These are phyloP conservation scores for Helotiales sp. DNA, from an alignment of 2,329 filamentous ascomycete genomes.

Conservation along the genomic window DNA sequence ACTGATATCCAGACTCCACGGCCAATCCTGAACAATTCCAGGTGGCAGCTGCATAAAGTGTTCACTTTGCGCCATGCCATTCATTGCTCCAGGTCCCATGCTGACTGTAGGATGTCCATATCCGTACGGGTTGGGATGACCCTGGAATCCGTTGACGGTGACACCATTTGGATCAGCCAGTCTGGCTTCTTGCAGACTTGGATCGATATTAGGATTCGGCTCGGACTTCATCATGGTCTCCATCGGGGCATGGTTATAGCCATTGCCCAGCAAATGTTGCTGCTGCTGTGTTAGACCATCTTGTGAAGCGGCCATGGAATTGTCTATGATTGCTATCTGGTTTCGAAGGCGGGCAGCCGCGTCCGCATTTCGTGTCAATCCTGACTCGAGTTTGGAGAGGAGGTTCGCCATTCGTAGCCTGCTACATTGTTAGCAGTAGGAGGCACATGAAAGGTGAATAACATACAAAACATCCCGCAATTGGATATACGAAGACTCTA, in stretches of 20 bases:
- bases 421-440: background rate
- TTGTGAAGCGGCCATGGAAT: slow-evolving; percentile 21
- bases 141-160: background rate
- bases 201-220: background rate
- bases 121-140: background rate
- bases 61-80: background rate
- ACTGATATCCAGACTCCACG: background rate
- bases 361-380: slow-evolving; percentile 39
- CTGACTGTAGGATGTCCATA: background rate
- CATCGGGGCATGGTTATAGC: background rate
- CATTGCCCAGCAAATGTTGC: background rate
- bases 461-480: slow-evolving; percentile 42
- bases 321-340: slow-evolving; percentile 45
- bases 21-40: background rate
- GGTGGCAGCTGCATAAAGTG: slow-evolving; percentile 1
- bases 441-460: background rate
- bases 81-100: background rate
- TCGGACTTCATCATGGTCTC: background rate
- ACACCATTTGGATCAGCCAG: no score
- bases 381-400: slow-evolving; percentile 43
- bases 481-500: slow-evolving; percentile 18
- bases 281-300: background rate
- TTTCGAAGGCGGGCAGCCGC: slow-evolving; percentile 41
- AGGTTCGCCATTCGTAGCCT: slow-evolving; percentile 45
- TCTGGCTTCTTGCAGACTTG: background rate